Conservation (phyloP, 495 filamentous ascomycete genomes). For the Podospora appendiculata region DNA sequence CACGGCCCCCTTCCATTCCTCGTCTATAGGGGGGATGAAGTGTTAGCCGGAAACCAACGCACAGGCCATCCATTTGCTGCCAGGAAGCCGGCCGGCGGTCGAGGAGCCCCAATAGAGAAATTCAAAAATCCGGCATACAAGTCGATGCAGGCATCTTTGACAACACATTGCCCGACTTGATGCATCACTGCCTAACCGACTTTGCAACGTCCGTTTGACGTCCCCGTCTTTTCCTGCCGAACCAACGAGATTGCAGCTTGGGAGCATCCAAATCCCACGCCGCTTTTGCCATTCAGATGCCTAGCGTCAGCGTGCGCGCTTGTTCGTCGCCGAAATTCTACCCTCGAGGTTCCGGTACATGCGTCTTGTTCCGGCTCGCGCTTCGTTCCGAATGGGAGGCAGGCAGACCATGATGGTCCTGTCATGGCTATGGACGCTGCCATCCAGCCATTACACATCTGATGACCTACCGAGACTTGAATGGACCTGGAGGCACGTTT, state of each 20-base stretch:
- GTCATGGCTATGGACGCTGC: neutral
- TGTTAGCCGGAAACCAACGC: neutral
- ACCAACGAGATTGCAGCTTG: constrained; percentile 21
- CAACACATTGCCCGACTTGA: constrained; percentile 40
- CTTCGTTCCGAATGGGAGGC: constrained; percentile 4
- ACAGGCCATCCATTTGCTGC: constrained; percentile 9
- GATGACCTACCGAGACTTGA: constrained; percentile 17
- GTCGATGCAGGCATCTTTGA: constrained; percentile 21
- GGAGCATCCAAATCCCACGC: constrained; percentile 24
- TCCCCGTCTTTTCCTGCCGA: constrained; percentile 15
- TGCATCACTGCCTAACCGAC: constrained; percentile 47
- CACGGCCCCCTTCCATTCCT: neutral
- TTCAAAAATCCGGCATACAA: constrained; percentile 20
- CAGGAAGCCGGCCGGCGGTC: neutral
- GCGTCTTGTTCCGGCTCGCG: constrained; percentile 4
- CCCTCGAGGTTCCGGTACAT: constrained; percentile 10
- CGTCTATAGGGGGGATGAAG: neutral
- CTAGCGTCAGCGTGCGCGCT: constrained; percentile 33
- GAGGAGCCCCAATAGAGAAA: neutral
- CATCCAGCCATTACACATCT: constrained; percentile 10
- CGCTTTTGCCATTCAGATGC: constrained; percentile 28
- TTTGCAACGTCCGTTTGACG: constrained; percentile 29
- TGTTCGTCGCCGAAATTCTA: constrained; percentile 20
- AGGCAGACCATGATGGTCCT: no score
- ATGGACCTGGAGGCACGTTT: constrained; percentile 4